These are phyloP conservation scores for Ascocoryne sarcoides DNA, from an alignment of 2,329 filamentous ascomycete species.

Conservation along the genomic window DNA sequence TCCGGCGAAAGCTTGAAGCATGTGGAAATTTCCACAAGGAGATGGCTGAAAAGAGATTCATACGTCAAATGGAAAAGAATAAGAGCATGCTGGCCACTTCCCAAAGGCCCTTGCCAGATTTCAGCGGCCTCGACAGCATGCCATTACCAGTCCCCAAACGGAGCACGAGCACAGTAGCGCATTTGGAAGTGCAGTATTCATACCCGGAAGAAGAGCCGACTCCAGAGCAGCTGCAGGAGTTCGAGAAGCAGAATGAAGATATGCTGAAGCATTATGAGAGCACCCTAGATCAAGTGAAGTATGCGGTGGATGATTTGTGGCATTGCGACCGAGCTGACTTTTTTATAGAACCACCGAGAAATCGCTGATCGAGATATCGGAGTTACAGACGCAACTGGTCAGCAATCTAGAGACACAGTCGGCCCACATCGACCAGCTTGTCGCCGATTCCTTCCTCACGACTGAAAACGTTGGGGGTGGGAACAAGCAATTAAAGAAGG, in stretches of 20 bases:
- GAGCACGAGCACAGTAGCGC: conserved; percentile 7
- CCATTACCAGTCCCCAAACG: conserved; percentile 10
- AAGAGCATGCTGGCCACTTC: conserved; percentile 75
- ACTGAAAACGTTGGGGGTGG: conserved; percentile 80
- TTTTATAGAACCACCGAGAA: conserved; percentile 68
- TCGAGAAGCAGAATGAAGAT: conserved; percentile 85
- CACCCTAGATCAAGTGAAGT: conserved; percentile 91
- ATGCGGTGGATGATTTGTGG: conserved; percentile 29
- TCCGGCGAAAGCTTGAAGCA: conserved; percentile 66
- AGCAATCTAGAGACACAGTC: conserved; percentile 78
- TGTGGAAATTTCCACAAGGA: conserved; percentile 71
- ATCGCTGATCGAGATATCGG: conserved; percentile 84
- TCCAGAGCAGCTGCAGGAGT: conserved; percentile 81
- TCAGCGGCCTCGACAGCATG: background rate
- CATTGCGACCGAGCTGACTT: conserved; percentile 6
- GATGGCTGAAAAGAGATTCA: conserved; percentile 88
- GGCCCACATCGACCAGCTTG: conserved; percentile 81
- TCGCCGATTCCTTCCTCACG: conserved; percentile 73
- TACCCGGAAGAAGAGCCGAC: conserved; percentile 45
- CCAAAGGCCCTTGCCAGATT: conserved; percentile 26
- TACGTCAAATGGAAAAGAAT: conserved; percentile 79
- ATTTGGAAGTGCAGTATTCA: conserved; percentile 16
- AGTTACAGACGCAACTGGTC: conserved; percentile 82
- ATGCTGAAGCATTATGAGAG: conserved; percentile 92
- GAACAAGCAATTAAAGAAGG: conserved; percentile 85